These are phyloP conservation scores for Rhodotorula diobovata DNA, from an alignment of 768 basidiomycete genomes.

Conservation along the genomic window DNA sequence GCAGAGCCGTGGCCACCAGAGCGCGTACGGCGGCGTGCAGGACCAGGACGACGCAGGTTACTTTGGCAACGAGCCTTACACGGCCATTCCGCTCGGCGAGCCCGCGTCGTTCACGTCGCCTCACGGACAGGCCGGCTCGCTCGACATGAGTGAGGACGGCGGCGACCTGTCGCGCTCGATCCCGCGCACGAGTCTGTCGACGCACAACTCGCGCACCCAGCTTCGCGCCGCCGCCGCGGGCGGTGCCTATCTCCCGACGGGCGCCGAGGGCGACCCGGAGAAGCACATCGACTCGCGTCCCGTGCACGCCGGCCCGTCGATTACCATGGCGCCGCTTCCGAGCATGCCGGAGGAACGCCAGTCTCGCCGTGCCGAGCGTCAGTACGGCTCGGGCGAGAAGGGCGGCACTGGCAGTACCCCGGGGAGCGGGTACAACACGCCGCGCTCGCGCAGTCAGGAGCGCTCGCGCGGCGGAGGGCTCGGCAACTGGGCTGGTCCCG, in stretches of 20 bases:
- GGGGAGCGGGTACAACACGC: constrained; percentile 17
- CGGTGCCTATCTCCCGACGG: background rate
- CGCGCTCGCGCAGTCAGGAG: background rate
- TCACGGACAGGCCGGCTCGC: background rate
- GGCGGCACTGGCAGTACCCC: background rate
- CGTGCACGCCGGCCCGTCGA: constrained; percentile 15
- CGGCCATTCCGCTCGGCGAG: constrained; percentile 15
- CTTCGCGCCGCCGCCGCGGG: constrained; percentile 5
- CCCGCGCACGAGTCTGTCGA: constrained; percentile 18
- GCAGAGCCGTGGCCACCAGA: background rate
- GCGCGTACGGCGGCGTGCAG: background rate
- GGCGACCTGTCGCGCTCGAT: background rate
- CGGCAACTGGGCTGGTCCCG: constrained; percentile 36
- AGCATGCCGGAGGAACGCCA: background rate
- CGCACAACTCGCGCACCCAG: constrained; percentile 34
- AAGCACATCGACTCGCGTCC: constrained; percentile 20
- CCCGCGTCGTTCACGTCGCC: background rate
- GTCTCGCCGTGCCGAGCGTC: constrained; percentile 17
- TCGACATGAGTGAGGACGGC: constrained; percentile 8
- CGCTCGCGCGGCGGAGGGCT: constrained; percentile 16
- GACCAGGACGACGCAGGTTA: background rate
- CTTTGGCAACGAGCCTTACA: constrained; percentile 17
- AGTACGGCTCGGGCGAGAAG: constrained; percentile 22
- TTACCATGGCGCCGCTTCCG: constrained; percentile 7
- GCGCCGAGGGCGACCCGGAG: constrained; percentile 15